phyloP scores from a whole-genome alignment of 2,329 filamentous ascomycete genomes.

The Sporothrix phasma region DNA sequence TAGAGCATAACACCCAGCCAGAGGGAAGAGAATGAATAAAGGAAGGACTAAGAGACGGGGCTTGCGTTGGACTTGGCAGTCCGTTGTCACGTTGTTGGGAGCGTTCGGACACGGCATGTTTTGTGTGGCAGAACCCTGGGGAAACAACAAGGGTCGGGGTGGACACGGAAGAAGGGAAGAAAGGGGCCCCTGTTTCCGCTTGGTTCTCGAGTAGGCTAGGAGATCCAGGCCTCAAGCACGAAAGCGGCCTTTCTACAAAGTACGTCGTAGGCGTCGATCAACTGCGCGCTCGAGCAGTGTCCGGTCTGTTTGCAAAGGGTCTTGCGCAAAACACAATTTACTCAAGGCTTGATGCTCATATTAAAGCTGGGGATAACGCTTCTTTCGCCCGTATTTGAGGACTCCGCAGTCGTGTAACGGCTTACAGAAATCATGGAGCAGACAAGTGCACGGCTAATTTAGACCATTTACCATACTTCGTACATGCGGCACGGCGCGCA shows the following conservation, averaged over 20 bases:
- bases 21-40: background rate
- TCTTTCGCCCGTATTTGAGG: background rate
- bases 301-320: background rate
- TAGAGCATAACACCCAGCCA: too few relatives aligned
- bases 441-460: background rate
- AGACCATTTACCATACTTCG: background rate
- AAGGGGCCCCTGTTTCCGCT: background rate
- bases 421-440: background rate
- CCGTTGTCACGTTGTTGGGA: background rate
- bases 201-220: background rate
- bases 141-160: background rate
- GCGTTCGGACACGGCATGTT: background rate
- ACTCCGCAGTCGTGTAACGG: too few relatives aligned
- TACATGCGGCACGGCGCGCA: background rate
- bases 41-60: background rate
- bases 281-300: background rate
- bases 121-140: conserved; percentile 4
- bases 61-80: background rate
- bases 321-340: background rate
- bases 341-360: background rate
- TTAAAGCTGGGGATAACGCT: background rate
- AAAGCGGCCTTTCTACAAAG: conserved; percentile 1
- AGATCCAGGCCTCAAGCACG: background rate
- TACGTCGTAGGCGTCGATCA: background rate
- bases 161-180: background rate